These are phyloP conservation scores for Gigaspora rosea DNA, from an alignment of 192 early-diverging fungal genomes.

Conservation along the genomic window DNA sequence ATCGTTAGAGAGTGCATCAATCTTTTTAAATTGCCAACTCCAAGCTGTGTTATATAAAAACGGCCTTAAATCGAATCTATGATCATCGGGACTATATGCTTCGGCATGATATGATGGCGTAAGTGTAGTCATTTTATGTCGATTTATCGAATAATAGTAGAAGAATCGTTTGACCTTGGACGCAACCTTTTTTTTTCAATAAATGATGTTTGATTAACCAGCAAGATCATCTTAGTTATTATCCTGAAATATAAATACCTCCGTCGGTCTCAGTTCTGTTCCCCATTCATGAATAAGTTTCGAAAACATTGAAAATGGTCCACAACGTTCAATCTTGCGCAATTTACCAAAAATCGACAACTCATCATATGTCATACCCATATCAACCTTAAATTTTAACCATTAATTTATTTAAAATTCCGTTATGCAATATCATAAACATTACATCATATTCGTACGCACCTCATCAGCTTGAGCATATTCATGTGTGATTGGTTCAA, in stretches of 20 bases:
- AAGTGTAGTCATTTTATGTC: conserved; percentile 97
- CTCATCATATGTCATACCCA: conserved; percentile 98
- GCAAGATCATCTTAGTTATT: neutral
- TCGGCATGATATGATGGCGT: conserved; percentile 96
- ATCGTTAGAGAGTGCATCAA: conserved; percentile 57
- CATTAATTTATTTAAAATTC: no score
- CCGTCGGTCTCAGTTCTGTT: conserved; percentile 53
- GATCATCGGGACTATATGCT: conserved; percentile 95
- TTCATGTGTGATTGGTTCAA: conserved; percentile 84
- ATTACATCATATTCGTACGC: neutral
- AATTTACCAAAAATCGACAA: conserved; percentile 88
- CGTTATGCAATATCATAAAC: no score
- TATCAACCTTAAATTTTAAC: conserved; percentile 60
- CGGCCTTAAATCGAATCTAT: conserved; percentile 94
- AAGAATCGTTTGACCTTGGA: conserved; percentile 95
- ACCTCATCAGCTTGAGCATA: conserved; percentile 91
- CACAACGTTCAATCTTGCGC: conserved; percentile 84
- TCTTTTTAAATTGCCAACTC: conserved; percentile 89
- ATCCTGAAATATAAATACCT: conserved; percentile 45
- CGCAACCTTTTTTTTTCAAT: conserved; percentile 63
- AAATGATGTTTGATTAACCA: conserved; percentile 9
- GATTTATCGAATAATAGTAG: conserved; percentile 95
- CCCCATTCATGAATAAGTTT: conserved; percentile 86
- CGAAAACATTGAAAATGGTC: conserved; percentile 94
- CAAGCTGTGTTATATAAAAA: conserved; percentile 93